Evolutionary conservation across 305 asterid species (phyloP).

Genomic region (Petunia hybrid): DNA sequence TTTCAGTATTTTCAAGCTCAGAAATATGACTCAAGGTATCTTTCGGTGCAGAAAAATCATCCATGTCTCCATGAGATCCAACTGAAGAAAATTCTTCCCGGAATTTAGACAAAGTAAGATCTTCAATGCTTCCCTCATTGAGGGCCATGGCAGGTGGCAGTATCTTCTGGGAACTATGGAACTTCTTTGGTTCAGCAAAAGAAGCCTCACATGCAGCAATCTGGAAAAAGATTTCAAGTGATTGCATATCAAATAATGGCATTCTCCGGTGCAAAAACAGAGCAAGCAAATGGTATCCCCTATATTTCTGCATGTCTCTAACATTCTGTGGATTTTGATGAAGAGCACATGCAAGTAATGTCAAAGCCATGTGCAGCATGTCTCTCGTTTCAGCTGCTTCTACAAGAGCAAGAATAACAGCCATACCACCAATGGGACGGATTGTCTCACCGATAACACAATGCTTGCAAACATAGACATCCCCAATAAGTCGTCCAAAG

Average conservation of each 20-base stretch:
- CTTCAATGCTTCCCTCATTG: constrained; percentile 75
- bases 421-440: constrained; percentile 95
- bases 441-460: constrained; percentile 92
- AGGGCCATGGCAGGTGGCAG: constrained; percentile 62
- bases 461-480: constrained; percentile 86
- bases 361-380: constrained; percentile 98
- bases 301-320: constrained; percentile 91
- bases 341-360: constrained; percentile 86
- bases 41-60: constrained; percentile 93
- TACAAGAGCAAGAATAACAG: constrained; percentile 93
- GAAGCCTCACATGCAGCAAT: constrained; percentile 99
- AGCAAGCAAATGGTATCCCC: constrained; percentile 97
- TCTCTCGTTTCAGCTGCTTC: constrained; percentile 99
- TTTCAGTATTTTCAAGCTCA: constrained; percentile 89
- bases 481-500: constrained; percentile 95
- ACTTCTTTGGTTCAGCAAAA: constrained; percentile 86
- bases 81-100: constrained; percentile 92
- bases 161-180: constrained; percentile 49
- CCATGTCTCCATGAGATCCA: constrained; percentile 94
- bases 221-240: constrained; percentile 96
- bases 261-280: constrained; percentile 94
- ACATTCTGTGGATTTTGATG: constrained; percentile 98
- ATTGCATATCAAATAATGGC: constrained; percentile 98
- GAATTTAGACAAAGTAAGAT: constrained; percentile 78
- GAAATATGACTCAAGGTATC: constrained; percentile 91